Conservation (phyloP, 805 yeast species). For the Saturnispora dispora region DNA sequence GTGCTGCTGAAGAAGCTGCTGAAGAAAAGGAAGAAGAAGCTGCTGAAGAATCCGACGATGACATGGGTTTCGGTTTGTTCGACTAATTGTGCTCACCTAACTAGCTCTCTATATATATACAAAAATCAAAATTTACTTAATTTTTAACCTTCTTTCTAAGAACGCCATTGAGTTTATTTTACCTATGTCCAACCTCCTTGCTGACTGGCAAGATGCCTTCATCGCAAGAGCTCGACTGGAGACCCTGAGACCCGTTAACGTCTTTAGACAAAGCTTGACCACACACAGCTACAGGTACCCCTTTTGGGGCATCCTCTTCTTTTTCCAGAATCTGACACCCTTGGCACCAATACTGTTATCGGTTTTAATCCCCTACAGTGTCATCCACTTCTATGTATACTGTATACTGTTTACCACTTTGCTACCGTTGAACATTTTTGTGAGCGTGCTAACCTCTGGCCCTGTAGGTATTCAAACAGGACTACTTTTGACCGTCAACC, state of each 20-base stretch:
- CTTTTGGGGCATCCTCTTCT: constrained; percentile 21
- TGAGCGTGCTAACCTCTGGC: constrained; percentile 18
- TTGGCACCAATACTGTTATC: constrained; percentile 23
- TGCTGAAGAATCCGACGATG: constrained; percentile 46
- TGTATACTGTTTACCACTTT: constrained; percentile 14
- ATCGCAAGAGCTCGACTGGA: constrained; percentile 16
- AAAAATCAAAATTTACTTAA: background rate
- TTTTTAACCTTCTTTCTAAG: background rate
- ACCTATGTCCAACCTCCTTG: background rate
- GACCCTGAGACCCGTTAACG: constrained; percentile 16
- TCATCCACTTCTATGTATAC: constrained; percentile 17
- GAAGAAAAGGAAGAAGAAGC: constrained; percentile 45
- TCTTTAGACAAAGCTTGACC: constrained; percentile 13
- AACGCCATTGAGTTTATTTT: background rate
- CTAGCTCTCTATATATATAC: background rate
- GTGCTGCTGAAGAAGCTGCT: constrained; percentile 47
- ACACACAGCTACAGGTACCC: constrained; percentile 18
- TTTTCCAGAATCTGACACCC: constrained; percentile 16
- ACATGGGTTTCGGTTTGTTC: constrained; percentile 87
- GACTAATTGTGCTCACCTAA: constrained; percentile 49
- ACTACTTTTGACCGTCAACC: constrained; percentile 19
- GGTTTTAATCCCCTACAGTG: constrained; percentile 18
- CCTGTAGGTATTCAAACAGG: constrained; percentile 24
- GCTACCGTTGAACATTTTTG: constrained; percentile 19
- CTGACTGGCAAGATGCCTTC: constrained; percentile 11